These are phyloP conservation scores for Eucalyptus cloeziana DNA, from an alignment of 345 rosid species.

Conservation along the genomic window DNA sequence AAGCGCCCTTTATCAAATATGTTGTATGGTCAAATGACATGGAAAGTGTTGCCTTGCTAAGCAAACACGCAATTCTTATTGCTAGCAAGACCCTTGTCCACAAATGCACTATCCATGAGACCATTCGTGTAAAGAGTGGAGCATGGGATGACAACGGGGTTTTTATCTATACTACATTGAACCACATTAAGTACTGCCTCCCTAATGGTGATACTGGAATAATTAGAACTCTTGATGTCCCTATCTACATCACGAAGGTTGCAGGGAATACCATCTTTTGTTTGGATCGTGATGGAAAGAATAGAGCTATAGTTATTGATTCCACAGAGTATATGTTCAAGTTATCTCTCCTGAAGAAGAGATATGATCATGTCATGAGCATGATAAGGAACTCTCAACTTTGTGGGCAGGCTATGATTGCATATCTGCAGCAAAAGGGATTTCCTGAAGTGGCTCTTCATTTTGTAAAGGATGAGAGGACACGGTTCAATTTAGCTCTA, in stretches of 20 bases:
- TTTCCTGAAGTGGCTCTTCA: conserved; percentile 98
- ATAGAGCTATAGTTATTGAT: conserved; percentile 48
- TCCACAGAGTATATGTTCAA: conserved; percentile 87
- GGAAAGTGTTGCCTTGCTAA: conserved; percentile 91
- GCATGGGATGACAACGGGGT: conserved; percentile 96
- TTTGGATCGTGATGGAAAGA: conserved; percentile 89
- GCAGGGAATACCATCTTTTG: conserved; percentile 51
- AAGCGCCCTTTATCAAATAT: conserved; percentile 65
- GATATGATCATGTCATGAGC: conserved; percentile 79
- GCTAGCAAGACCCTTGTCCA: conserved; percentile 79
- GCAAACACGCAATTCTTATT: conserved; percentile 82
- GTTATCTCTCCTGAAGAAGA: conserved; percentile 65
- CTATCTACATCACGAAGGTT: conserved; percentile 74
- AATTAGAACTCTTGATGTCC: conserved; percentile 74
- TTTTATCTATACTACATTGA: conserved; percentile 76
- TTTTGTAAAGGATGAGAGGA: conserved; percentile 90
- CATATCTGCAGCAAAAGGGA: conserved; percentile 91
- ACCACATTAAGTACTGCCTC: conserved; percentile 85
- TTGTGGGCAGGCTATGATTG: conserved; percentile 94
- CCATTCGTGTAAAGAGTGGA: conserved; percentile 78
- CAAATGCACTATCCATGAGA: conserved; percentile 86
- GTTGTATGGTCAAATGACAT: conserved; percentile 91
- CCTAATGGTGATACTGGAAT: conserved; percentile 93
- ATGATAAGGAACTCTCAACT: conserved; percentile 93
- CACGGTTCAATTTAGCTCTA: conserved; percentile 82